phyloP scores from a whole-genome alignment of 106 monocot genomes.

The Gastrodia elata region DNA sequence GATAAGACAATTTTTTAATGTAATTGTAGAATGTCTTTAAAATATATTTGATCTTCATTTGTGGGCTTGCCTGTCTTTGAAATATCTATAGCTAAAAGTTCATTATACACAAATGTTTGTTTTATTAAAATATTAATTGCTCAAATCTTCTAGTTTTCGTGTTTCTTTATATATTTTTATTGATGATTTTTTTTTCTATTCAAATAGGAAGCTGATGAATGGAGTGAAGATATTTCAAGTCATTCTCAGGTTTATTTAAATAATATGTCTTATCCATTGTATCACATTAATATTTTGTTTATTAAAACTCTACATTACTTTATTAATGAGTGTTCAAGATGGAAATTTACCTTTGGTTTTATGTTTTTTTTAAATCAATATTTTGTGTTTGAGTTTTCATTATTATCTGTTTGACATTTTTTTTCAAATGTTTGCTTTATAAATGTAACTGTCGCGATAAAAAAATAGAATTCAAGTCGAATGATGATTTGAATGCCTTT shows the following conservation, averaged over 20 bases:
- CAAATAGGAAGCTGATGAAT: slow-evolving; percentile 1
- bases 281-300: background rate
- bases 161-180: background rate
- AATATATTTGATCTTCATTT: background rate
- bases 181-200: background rate
- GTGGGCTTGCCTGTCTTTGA: background rate
- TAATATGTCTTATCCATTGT: background rate
- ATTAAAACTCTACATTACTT: background rate
- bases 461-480: background rate
- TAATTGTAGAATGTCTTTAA: background rate
- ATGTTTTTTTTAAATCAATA: background rate
- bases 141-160: background rate
- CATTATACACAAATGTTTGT: background rate
- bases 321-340: background rate
- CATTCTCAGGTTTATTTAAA: slow-evolving; percentile 1
- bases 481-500: background rate
- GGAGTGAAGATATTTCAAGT: slow-evolving; percentile 9
- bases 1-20: background rate
- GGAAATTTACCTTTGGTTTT: background rate
- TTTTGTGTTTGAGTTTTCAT: background rate
- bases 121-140: background rate
- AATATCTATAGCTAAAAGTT: background rate
- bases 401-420: background rate
- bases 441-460: background rate
- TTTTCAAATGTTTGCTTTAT: no score